Evolutionary conservation across 1,284 basidiomycete genomes (phyloP).

Genomic region (Abortiporus biennis): DNA sequence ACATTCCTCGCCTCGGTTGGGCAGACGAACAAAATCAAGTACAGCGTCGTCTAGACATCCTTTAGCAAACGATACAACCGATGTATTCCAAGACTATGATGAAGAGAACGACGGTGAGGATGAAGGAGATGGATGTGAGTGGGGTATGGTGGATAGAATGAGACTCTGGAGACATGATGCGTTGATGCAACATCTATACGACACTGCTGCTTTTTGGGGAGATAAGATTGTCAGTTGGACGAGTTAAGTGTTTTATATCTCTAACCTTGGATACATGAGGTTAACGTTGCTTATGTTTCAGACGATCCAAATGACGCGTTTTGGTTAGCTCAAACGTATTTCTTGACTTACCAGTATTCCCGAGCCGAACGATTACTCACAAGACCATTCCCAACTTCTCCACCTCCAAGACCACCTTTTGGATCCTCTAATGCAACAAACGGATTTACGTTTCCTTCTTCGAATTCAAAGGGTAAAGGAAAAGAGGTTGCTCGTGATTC

Average conservation of each 20-base stretch:
- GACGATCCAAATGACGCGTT: conserved; percentile 96
- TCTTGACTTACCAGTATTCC: conserved; percentile 91
- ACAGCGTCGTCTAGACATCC: conserved; percentile 54
- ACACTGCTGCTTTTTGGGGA: conserved; percentile 98
- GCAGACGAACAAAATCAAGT: conserved; percentile 37
- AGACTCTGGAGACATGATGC: conserved; percentile 96
- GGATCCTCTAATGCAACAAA: conserved; percentile 29
- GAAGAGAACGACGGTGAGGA: conserved; percentile 32
- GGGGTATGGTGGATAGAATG: conserved; percentile 92
- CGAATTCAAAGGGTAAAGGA: conserved; percentile 47
- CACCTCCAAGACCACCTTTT: conserved; percentile 32
- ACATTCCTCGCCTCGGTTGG: conserved; percentile 51
- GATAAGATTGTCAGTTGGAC: conserved; percentile 95
- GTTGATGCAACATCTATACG: conserved; percentile 95
- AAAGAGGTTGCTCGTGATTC: conserved; percentile 36
- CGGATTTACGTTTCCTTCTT: conserved; percentile 28
- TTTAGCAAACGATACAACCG: conserved; percentile 70
- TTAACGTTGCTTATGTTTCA: too few species aligned
- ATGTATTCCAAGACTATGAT: conserved; percentile 64
- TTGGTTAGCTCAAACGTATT: conserved; percentile 97
- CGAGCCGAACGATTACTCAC: conserved; percentile 90
- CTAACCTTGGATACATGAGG: background rate
- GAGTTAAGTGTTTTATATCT: conserved; percentile 55
- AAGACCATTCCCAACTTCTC: conserved; percentile 61
- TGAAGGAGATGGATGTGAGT: conserved; percentile 57